These are phyloP conservation scores for Cystoderma amianthinum DNA, from an alignment of 768 basidiomycete species.

Conservation along the genomic window DNA sequence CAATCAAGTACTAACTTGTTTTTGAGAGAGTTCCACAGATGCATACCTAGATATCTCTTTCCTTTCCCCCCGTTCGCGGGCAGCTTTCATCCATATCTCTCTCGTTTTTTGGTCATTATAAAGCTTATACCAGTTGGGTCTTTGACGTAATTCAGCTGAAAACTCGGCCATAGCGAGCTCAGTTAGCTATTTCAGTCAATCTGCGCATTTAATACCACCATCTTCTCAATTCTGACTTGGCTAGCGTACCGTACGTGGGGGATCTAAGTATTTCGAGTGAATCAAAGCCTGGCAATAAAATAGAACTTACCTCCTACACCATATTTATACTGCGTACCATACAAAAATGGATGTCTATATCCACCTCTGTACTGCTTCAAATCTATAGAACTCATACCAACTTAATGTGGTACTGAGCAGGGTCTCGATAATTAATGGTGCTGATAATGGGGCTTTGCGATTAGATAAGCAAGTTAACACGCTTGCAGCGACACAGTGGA, in stretches of 20 bases:
- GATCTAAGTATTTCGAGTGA: conserved; percentile 19
- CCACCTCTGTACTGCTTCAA: conserved; percentile 17
- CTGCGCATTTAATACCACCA: no score
- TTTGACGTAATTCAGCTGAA: conserved; percentile 34
- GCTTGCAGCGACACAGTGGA: neutral
- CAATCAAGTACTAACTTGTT: conserved; percentile 26
- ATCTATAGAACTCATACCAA: neutral
- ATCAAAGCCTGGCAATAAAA: neutral
- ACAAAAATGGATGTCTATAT: conserved; percentile 44
- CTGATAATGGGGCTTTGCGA: neutral
- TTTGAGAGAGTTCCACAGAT: conserved; percentile 24
- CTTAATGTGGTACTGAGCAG: neutral
- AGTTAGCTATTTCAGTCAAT: conserved; percentile 22
- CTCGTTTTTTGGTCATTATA: conserved; percentile 16
- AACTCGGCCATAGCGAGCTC: conserved; percentile 45
- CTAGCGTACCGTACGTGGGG: conserved; percentile 37
- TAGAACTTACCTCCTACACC: conserved; percentile 36
- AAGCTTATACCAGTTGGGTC: conserved; percentile 32
- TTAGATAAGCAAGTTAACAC: neutral
- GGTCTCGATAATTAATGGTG: neutral
- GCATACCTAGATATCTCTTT: conserved; percentile 27
- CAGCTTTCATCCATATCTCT: conserved; percentile 24
- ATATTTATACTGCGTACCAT: conserved; percentile 32
- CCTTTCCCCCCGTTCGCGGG: conserved; percentile 17
- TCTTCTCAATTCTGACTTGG: neutral